phyloP scores from a whole-genome alignment of 345 rosid genomes.

The Xanthoceras sorbifolium region DNA sequence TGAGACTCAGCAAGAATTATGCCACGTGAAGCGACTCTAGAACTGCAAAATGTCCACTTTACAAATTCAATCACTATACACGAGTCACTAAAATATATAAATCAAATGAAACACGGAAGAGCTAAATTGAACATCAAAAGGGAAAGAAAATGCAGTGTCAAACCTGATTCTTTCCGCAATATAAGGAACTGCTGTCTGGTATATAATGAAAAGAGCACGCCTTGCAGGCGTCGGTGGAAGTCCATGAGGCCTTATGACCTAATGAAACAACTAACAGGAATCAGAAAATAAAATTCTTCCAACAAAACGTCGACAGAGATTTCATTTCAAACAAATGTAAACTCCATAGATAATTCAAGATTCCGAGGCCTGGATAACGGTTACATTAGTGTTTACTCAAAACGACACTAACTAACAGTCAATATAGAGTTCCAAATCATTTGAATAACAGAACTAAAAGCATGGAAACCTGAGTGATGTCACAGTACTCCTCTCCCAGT shows the following conservation, averaged over 20 bases:
- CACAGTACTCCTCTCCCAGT: conserved; percentile 95
- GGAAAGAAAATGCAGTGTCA: not conserved
- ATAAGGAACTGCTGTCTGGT: conserved; percentile 80
- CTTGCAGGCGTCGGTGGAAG: conserved; percentile 97
- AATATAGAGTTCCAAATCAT: too few species aligned
- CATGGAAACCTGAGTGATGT: conserved; percentile 73
- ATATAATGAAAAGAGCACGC: conserved; percentile 82
- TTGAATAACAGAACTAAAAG: not conserved
- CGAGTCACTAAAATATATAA: not conserved
- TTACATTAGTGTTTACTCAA: too few species aligned
- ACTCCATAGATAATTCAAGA: not conserved
- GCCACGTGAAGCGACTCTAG: conserved; percentile 73
- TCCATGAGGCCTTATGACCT: conserved; percentile 80
- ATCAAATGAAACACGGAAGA: not conserved
- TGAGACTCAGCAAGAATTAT: conserved; percentile 60
- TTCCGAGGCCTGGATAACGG: too few species aligned
- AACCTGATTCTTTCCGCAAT: conserved; percentile 90
- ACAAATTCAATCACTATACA: not conserved
- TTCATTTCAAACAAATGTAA: not conserved
- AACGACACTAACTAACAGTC: not conserved
- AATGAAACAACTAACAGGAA: conserved; percentile 17
- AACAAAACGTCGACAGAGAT: not conserved
- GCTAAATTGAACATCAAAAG: not conserved
- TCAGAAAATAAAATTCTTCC: too few species aligned
- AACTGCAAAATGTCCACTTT: conserved; percentile 39